Evolutionary conservation across 768 basidiomycete genomes (phyloP).

Genomic region (Xerocomellus dryophilus): DNA sequence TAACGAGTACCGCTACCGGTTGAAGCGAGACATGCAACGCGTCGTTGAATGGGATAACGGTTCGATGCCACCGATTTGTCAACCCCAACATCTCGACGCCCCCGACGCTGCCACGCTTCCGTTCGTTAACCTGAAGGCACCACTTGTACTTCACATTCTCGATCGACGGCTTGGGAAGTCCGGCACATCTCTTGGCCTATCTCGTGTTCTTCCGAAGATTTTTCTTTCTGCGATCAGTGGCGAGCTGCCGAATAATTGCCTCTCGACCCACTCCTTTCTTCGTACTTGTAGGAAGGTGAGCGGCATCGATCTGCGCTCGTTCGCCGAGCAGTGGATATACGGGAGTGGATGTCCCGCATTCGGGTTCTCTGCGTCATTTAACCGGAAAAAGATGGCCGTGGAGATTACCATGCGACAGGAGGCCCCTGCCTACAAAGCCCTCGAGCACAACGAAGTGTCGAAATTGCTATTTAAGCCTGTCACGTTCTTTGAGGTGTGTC

Average conservation of each 20-base stretch:
- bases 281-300: conserved; percentile 91
- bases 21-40: conserved; percentile 96
- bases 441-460: conserved; percentile 66
- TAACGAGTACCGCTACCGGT: conserved; percentile 93
- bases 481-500: conserved; percentile 77
- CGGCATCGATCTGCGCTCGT: conserved; percentile 83
- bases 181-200: conserved; percentile 90
- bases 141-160: conserved; percentile 93
- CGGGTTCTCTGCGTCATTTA: conserved; percentile 86
- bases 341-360: conserved; percentile 95
- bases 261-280: conserved; percentile 89
- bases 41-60: conserved; percentile 87
- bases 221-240: conserved; percentile 93
- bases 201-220: conserved; percentile 91
- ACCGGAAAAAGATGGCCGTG: conserved; percentile 97
- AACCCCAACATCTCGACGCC: conserved; percentile 80
- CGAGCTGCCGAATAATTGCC: conserved; percentile 77
- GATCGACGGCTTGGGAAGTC: conserved; percentile 93
- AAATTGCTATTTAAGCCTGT: conserved; percentile 78
- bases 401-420: conserved; percentile 94
- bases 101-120: conserved; percentile 76
- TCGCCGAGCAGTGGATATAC: conserved; percentile 99
- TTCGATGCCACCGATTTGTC: conserved; percentile 88
- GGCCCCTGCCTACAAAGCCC: conserved; percentile 66
- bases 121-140: conserved; percentile 93